These are phyloP conservation scores for Saturnispora kantuleensis DNA, from an alignment of 805 yeast species.

Conservation along the genomic window DNA sequence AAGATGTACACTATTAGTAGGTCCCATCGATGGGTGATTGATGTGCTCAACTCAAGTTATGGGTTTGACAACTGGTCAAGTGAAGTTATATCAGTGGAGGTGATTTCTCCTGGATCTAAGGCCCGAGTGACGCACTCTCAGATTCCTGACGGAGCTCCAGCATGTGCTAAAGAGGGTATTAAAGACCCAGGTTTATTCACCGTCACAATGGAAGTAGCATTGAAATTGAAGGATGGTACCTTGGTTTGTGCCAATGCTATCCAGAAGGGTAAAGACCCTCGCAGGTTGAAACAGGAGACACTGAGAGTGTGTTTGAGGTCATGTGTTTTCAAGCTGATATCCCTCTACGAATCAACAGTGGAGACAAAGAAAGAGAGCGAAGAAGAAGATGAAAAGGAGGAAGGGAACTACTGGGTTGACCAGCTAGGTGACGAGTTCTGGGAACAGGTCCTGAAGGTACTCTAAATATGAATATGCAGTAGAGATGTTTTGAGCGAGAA, in stretches of 20 bases:
- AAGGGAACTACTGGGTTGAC: too few relatives aligned
- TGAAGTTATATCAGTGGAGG: neutral
- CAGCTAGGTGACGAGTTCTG: too few relatives aligned
- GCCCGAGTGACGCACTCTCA: too few relatives aligned
- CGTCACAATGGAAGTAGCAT: neutral
- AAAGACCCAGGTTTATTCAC: neutral
- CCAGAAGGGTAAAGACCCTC: neutral
- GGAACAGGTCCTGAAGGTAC: too few relatives aligned
- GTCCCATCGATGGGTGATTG: neutral
- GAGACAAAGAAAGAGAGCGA: neutral
- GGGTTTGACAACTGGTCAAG: slow-evolving; percentile 44
- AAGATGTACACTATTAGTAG: neutral
- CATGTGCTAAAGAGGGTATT: neutral
- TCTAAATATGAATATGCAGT: too few relatives aligned
- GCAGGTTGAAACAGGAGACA: neutral
- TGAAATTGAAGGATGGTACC: slow-evolving; percentile 4
- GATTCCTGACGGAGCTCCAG: neutral
- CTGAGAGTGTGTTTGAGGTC: neutral
- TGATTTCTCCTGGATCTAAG: neutral
- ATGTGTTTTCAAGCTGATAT: slow-evolving; percentile 4
- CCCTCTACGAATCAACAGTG: slow-evolving; percentile 3
- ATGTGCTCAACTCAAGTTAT: slow-evolving; percentile 32
- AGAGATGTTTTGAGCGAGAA: too few relatives aligned
- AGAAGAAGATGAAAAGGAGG: neutral
- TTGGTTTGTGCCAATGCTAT: neutral